Evolutionary conservation across 139 green algal species (phyloP).

Genomic region (Chlorella sp.): DNA sequence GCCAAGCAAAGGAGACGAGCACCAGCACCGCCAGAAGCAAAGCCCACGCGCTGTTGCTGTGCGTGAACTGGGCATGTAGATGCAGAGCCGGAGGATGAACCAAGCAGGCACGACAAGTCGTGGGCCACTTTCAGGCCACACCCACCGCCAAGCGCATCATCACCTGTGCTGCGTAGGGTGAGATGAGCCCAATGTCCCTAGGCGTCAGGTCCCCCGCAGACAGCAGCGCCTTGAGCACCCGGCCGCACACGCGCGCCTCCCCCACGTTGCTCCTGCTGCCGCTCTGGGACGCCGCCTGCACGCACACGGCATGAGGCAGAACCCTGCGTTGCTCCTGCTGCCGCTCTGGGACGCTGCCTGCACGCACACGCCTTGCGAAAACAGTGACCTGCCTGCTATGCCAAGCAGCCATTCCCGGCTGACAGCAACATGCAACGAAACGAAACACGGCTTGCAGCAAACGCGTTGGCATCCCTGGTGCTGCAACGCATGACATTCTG

Average conservation of each 20-base stretch:
- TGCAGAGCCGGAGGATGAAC: no score
- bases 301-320: not conserved
- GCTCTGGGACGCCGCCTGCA: constrained; percentile 1
- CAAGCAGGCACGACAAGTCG: no score
- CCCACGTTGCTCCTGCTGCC: constrained; percentile 46
- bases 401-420: no score
- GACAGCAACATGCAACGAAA: no score
- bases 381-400: not conserved
- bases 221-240: constrained; percentile 45
- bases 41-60: no score
- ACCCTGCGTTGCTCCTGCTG: constrained; percentile 44
- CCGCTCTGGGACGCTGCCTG: constrained; percentile 4
- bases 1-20: no score
- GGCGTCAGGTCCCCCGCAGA: constrained; percentile 32
- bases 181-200: constrained; percentile 67
- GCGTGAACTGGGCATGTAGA: no score
- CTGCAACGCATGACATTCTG: not conserved
- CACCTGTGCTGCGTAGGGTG: constrained; percentile 76
- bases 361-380: not conserved
- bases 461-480: not conserved
- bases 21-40: no score
- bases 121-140: no score
- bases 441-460: not conserved
- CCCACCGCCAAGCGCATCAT: no score
- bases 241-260: constrained; percentile 49